These are phyloP conservation scores for Castanea sativa DNA, from an alignment of 306 rosid genomes.

Conservation along the genomic window DNA sequence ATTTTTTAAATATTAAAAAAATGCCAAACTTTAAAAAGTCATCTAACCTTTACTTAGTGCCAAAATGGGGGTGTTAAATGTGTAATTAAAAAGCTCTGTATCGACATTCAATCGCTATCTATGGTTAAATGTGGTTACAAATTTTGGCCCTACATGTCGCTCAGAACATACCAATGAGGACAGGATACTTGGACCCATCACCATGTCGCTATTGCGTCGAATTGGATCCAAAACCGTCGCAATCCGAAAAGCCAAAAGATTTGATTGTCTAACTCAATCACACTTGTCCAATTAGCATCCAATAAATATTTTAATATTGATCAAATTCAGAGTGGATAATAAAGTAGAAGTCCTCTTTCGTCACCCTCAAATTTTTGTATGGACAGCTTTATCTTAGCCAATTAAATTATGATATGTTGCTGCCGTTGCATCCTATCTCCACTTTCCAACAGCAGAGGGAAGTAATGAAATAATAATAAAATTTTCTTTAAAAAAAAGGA, in stretches of 20 bases:
- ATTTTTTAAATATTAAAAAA: too few relatives aligned
- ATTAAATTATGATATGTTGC: not conserved
- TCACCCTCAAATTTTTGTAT: not conserved
- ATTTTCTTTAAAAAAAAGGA: too few relatives aligned
- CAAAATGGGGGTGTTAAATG: too few relatives aligned
- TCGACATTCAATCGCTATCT: not conserved
- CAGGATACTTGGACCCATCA: too few relatives aligned
- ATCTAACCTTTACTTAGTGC: too few relatives aligned
- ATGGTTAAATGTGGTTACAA: not conserved
- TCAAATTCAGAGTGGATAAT: not conserved
- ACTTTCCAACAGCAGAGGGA: not conserved
- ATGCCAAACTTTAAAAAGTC: too few relatives aligned
- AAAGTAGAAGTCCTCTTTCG: not conserved
- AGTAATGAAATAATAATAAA: too few relatives aligned
- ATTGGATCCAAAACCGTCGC: not conserved
- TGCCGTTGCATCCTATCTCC: not conserved
- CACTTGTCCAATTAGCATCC: not conserved
- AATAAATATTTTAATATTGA: not conserved
- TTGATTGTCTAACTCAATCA: not conserved
- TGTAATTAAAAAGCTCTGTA: not conserved
- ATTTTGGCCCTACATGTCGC: not conserved
- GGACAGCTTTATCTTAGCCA: not conserved
- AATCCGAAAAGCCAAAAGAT: not conserved
- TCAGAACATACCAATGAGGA: not conserved
- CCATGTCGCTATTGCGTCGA: too few relatives aligned